phyloP scores from a whole-genome alignment of 2,329 filamentous ascomycete genomes.

The Ceratocystis cacaofunesta region DNA sequence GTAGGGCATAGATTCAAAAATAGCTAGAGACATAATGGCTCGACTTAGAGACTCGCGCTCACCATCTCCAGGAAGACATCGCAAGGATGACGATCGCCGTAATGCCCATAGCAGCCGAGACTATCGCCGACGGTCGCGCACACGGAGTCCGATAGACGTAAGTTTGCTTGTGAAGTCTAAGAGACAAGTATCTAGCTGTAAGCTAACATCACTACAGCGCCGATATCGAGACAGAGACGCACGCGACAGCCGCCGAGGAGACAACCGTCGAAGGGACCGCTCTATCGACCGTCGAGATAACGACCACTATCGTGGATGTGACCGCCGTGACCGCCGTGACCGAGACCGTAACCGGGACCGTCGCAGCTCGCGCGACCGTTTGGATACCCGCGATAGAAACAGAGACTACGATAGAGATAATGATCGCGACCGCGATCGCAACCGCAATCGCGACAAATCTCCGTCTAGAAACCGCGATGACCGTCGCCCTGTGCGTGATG shows the following conservation, averaged over 20 bases:
- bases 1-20: constrained; percentile 24
- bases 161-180: constrained; percentile 23
- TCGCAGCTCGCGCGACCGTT: constrained; percentile 47
- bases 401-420: constrained; percentile 47
- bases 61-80: constrained; percentile 49
- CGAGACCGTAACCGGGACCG: constrained; percentile 38
- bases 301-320: constrained; percentile 44
- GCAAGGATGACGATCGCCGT: constrained; percentile 43
- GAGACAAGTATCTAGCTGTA: constrained; percentile 18
- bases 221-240: constrained; percentile 42
- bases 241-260: constrained; percentile 36
- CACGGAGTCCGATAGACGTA: constrained; percentile 48
- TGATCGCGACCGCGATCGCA: constrained; percentile 44
- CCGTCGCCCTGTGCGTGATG: constrained; percentile 44
- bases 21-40: constrained; percentile 33
- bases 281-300: constrained; percentile 54
- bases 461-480: constrained; percentile 18
- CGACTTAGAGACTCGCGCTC: constrained; percentile 59
- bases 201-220: constrained; percentile 37
- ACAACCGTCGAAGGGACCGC: constrained; percentile 52
- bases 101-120: constrained; percentile 32
- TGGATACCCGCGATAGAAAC: constrained; percentile 40
- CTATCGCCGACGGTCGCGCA: constrained; percentile 42
- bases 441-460: constrained; percentile 33
- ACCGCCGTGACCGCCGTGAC: constrained; percentile 33